These are phyloP conservation scores for Trichocomaceae sp. DNA, from an alignment of 2,329 filamentous ascomycete genomes.

Conservation along the genomic window DNA sequence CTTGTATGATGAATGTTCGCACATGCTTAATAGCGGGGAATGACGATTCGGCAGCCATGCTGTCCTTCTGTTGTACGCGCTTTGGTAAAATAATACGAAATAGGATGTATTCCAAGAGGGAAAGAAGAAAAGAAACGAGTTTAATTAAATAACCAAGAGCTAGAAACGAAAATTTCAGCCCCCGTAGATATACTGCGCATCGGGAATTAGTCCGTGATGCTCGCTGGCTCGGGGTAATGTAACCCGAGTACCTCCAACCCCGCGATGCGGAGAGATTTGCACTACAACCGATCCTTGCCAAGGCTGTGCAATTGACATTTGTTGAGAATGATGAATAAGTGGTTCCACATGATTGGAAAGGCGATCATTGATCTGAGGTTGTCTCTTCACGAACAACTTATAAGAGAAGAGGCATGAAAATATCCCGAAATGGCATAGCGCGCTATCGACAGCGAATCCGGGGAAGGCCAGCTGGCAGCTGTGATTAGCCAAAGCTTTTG, in stretches of 20 bases:
- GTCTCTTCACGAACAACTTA: neutral
- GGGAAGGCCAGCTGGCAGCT: neutral
- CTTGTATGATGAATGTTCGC: conserved; percentile 42
- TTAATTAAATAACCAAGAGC: neutral
- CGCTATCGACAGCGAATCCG: neutral
- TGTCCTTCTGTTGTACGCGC: conserved; percentile 2
- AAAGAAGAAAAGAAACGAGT: neutral
- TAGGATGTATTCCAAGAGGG: neutral
- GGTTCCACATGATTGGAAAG: neutral
- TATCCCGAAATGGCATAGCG: conserved; percentile 2
- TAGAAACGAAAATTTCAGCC: neutral
- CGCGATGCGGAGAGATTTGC: conserved; percentile 1
- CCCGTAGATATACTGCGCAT: neutral
- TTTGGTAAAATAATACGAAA: neutral
- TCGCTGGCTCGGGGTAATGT: conserved; percentile 4
- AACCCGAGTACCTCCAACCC: conserved; percentile 9
- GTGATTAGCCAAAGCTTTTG: neutral
- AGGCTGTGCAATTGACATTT: neutral
- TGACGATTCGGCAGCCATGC: conserved; percentile 25
- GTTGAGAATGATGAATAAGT: neutral
- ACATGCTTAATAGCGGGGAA: conserved; percentile 43
- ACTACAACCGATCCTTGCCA: neutral
- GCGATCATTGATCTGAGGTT: neutral
- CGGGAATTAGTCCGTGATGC: conserved; percentile 3
- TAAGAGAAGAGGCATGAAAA: neutral